These are phyloP conservation scores for Dothiorella sarmentorum DNA, from an alignment of 2,329 filamentous ascomycete species.

Conservation along the genomic window DNA sequence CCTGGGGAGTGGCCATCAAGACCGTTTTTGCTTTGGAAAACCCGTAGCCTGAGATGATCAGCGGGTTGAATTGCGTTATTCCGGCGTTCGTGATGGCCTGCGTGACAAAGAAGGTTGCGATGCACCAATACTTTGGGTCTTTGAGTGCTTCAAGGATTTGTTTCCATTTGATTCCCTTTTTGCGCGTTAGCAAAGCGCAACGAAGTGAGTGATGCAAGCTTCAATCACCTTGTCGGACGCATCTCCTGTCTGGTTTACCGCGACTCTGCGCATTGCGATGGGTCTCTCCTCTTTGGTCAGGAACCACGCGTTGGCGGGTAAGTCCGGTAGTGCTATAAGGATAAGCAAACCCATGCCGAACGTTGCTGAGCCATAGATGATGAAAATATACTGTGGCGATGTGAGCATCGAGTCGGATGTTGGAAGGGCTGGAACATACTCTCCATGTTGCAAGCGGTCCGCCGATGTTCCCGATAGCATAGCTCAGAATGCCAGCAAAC, in stretches of 20 bases:
- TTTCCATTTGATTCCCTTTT: not conserved
- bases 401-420: not conserved
- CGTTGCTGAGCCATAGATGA: not conserved
- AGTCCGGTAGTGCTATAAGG: not conserved
- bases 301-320: not conserved
- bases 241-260: not conserved
- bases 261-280: not conserved
- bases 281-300: not conserved
- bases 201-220: no score
- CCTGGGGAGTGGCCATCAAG: not conserved
- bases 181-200: no score
- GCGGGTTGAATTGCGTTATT: not conserved
- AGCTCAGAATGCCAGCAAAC: conserved; percentile 36
- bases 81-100: not conserved
- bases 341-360: not conserved
- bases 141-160: not conserved
- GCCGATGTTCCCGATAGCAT: not conserved
- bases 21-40: not conserved
- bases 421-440: not conserved
- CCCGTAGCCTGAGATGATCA: not conserved
- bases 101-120: not conserved
- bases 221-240: no score
- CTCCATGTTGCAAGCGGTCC: conserved; percentile 43
- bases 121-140: not conserved
- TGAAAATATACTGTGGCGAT: conserved; percentile 34